Percentiles rank a stretch among this genome's conserved stretches.
Evolutionary conservation across 2,329 filamentous ascomycete species (phyloP).

Genomic region (Cercospora sp.): DNA sequence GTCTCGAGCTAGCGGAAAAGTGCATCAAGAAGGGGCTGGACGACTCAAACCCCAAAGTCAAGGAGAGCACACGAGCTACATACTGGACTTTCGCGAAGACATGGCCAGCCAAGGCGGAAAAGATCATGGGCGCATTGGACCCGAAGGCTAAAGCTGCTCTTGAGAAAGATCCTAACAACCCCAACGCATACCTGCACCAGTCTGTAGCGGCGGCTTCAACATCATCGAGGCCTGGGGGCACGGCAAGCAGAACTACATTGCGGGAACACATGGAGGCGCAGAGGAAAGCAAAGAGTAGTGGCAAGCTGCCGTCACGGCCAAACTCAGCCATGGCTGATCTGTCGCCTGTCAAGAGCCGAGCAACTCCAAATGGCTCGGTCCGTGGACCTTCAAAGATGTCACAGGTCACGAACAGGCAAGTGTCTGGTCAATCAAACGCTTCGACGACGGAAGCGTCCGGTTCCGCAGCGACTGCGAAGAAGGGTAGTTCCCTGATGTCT

Average conservation of each 20-base stretch:
- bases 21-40: constrained; percentile 84
- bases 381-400: constrained; percentile 36
- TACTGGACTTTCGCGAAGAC: constrained; percentile 81
- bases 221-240: constrained; percentile 34
- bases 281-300: constrained; percentile 64
- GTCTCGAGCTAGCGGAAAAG: constrained; percentile 80
- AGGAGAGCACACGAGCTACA: constrained; percentile 79
- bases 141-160: constrained; percentile 75
- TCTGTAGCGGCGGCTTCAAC: constrained; percentile 49
- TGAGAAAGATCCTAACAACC: constrained; percentile 81
- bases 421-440: constrained; percentile 34
- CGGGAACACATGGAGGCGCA: constrained; percentile 74
- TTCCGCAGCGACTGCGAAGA: constrained; percentile 38
- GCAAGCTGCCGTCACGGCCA: constrained; percentile 54
- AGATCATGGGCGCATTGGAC: constrained; percentile 76
- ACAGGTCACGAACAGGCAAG: constrained; percentile 32
- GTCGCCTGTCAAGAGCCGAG: constrained; percentile 47
- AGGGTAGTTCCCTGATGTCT: constrained; percentile 53
- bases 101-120: constrained; percentile 76
- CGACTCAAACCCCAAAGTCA: constrained; percentile 86
- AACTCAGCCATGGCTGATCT: constrained; percentile 59
- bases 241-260: constrained; percentile 61
- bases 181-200: constrained; percentile 53
- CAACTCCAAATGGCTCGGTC: constrained; percentile 28
- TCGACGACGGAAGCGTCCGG: constrained; percentile 29